These are phyloP conservation scores for Dactylella cylindrospora DNA, from an alignment of 2,329 filamentous ascomycete genomes.

Conservation along the genomic window DNA sequence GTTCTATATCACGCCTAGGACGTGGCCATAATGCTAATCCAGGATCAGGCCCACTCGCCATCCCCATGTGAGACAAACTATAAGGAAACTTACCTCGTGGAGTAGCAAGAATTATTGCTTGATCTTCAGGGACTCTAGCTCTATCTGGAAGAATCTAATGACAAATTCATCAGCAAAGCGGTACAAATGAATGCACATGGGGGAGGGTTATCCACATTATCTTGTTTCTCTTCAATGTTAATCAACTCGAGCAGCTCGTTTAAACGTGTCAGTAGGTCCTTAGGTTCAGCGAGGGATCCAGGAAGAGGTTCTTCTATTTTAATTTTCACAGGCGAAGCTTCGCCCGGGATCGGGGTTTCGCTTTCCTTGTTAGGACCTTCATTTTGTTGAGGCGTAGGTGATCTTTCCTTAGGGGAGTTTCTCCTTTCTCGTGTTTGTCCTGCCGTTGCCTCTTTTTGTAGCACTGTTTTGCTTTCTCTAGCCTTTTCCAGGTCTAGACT, in stretches of 20 bases:
- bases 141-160: slow-evolving; percentile 15
- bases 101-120: slow-evolving; percentile 11
- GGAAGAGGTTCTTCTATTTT: neutral
- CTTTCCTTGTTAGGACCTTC: neutral
- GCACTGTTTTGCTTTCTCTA: neutral
- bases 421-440: neutral
- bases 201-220: slow-evolving; percentile 5
- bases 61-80: neutral
- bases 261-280: slow-evolving; percentile 8
- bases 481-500: neutral
- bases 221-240: slow-evolving; percentile 4
- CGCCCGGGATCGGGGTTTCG: neutral
- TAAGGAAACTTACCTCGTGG: neutral
- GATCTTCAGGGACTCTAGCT: slow-evolving; percentile 19
- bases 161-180: neutral
- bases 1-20: slow-evolving; percentile 30
- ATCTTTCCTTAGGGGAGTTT: neutral
- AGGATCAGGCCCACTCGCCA: neutral
- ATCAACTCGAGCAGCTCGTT: slow-evolving; percentile 1
- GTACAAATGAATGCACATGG: neutral
- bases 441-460: neutral
- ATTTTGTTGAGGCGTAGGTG: neutral
- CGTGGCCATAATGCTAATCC: slow-evolving; percentile 39
- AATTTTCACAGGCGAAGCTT: neutral
- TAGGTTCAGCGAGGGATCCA: neutral